These are phyloP conservation scores for Angophora floribunda DNA, from an alignment of 345 rosid species.

Conservation along the genomic window DNA sequence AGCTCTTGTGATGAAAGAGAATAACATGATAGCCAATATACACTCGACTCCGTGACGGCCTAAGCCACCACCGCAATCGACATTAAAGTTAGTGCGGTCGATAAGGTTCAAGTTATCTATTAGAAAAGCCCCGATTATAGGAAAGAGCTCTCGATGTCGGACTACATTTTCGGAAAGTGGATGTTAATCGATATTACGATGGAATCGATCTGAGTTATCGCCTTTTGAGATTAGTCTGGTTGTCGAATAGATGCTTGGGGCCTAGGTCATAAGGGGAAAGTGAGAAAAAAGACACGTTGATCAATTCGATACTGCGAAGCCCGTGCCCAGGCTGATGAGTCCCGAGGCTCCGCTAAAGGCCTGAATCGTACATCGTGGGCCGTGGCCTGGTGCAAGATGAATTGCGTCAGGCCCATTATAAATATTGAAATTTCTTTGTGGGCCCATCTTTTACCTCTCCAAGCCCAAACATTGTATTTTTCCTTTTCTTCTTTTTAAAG, in stretches of 20 bases:
- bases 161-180: rapidly evolving
- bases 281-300: background rate
- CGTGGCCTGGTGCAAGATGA: background rate
- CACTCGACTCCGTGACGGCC: background rate
- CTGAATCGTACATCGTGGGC: background rate
- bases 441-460: background rate
- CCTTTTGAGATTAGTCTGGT: background rate
- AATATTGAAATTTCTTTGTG: background rate
- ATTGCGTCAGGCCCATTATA: background rate
- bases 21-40: rapidly evolving
- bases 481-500: background rate
- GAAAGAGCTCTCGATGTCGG: background rate
- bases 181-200: background rate
- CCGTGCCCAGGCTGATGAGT: no score
- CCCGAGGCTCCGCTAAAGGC: background rate
- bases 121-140: background rate
- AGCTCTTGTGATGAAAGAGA: background rate
- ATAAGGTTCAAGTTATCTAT: rapidly evolving
- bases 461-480: background rate
- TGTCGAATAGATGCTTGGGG: background rate
- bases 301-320: background rate
- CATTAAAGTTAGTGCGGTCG: rapidly evolving
- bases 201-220: background rate
- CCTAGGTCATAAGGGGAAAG: background rate
- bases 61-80: no score